phyloP scores from a whole-genome alignment of 495 filamentous ascomycete genomes.

The Apodospora peruviana region DNA sequence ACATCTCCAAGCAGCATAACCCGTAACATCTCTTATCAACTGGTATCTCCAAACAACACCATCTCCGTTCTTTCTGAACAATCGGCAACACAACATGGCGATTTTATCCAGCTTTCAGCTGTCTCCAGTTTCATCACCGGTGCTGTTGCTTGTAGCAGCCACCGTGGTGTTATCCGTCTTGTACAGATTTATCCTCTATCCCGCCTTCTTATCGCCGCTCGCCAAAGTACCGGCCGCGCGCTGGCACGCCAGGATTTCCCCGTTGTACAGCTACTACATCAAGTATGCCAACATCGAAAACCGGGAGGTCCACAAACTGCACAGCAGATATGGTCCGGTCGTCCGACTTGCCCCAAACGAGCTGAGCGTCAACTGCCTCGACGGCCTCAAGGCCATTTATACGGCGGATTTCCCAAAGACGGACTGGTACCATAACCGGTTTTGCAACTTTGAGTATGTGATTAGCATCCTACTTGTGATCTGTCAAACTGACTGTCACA shows the following conservation, averaged over 20 bases:
- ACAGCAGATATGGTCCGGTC: background rate
- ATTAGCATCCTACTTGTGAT: background rate
- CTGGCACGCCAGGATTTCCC: background rate
- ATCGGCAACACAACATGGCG: too few species aligned
- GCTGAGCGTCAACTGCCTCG: background rate
- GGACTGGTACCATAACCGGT: background rate
- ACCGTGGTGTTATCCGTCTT: too few species aligned
- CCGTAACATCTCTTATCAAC: too few species aligned
- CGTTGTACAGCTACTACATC: constrained; percentile 2
- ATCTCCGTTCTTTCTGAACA: too few species aligned
- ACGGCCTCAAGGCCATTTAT: constrained; percentile 2
- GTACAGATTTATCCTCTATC: constrained; percentile 1
- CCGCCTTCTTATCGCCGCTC: background rate
- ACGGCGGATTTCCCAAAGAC: constrained; percentile 1
- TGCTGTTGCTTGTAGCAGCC: too few species aligned
- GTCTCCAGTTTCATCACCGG: too few species aligned
- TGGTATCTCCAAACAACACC: too few species aligned
- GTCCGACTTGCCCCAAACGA: background rate
- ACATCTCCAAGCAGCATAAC: too few species aligned
- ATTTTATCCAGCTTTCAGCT: too few species aligned
- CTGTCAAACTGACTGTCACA: background rate
- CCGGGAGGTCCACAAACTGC: background rate
- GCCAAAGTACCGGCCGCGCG: background rate
- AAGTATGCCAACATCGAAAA: background rate
- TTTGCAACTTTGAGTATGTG: background rate